phyloP scores from a whole-genome alignment of 805 yeast species.

The Kodamaea fukazawae region DNA sequence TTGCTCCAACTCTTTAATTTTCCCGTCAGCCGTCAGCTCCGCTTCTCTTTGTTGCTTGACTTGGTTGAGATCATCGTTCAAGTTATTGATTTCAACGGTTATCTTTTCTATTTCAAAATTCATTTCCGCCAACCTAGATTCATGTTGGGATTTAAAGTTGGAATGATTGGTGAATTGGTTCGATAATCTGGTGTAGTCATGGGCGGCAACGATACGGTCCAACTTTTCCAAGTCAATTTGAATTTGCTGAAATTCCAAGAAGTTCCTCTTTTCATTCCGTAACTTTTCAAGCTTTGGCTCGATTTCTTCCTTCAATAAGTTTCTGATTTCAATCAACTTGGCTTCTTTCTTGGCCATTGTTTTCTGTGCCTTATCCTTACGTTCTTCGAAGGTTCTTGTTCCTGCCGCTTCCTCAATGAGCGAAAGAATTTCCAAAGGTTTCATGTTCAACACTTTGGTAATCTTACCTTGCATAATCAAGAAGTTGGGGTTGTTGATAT shows the following conservation, averaged over 20 bases:
- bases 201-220: conserved; percentile 71
- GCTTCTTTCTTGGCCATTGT: conserved; percentile 90
- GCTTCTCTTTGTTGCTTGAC: conserved; percentile 52
- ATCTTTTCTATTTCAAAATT: conserved; percentile 45
- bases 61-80: conserved; percentile 59
- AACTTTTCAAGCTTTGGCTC: conserved; percentile 86
- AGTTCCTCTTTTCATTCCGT: conserved; percentile 76
- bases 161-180: conserved; percentile 43
- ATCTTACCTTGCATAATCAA: conserved; percentile 98
- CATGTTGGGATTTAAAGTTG: conserved; percentile 41
- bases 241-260: conserved; percentile 81
- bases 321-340: conserved; percentile 73
- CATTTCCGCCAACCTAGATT: conserved; percentile 38
- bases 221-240: conserved; percentile 77
- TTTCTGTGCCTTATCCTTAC: conserved; percentile 86
- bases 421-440: conserved; percentile 83
- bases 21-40: conserved; percentile 60
- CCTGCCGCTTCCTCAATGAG: conserved; percentile 98
- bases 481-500: conserved; percentile 95
- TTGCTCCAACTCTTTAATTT: conserved; percentile 56
- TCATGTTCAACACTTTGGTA: conserved; percentile 96
- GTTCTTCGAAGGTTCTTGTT: conserved; percentile 90
- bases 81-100: conserved; percentile 51
- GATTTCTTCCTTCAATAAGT: conserved; percentile 77
- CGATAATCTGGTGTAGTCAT: conserved; percentile 54